Evolutionary conservation across 148 eudicot genomes (phyloP), one percentile per base, ranked within the genome.

Genomic region (Rhododendron molle): DNA sequence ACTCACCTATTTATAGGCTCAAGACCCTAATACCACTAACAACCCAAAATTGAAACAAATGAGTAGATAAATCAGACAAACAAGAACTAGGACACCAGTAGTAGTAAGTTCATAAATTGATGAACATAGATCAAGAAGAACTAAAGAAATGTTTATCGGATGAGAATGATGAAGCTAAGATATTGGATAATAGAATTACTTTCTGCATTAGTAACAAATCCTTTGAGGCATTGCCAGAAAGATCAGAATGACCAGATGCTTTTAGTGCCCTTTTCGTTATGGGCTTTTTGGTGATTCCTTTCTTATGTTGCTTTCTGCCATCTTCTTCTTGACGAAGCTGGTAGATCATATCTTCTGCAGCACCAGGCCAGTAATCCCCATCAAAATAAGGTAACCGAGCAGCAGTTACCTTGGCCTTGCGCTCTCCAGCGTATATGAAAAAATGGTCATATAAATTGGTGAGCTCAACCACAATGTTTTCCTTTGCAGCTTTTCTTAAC

Each of bases 321-420:
- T 94, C 98, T 89, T 97, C 99, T 88, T 97, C 99, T 86, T 94
- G 94, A 88, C 89, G 91, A 79, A 97, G 90, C 90, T 90, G 95
- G 83, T 87, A 85, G 78, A 97, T 93, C 87, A 95, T 92, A 89
- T 97, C 99, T 93, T 97, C 99, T 1, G 99, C 99, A 89, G 99
- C 98, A 87, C 99, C 99, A 69, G 99, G 99, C 99, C 99, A 97
- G 91, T 97, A 97, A 85, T 97, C 99, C 76, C 99, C 99, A 87
- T 97, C 99, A 88, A 97, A 97, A 87, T 97, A 97, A 34, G 99
- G 99, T 85, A 97, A 89, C 88, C 98, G 91, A 91, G 96, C 92
- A 76, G 99, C 99, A 83, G 98, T 97, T 78, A 97, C 95, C 90
- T 95, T 97, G 83, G 98, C 98, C 89, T 91, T 97, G 83, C 98